phyloP scores from a whole-genome alignment of 2,329 filamentous ascomycete genomes.

The Venturia oleaginea region DNA sequence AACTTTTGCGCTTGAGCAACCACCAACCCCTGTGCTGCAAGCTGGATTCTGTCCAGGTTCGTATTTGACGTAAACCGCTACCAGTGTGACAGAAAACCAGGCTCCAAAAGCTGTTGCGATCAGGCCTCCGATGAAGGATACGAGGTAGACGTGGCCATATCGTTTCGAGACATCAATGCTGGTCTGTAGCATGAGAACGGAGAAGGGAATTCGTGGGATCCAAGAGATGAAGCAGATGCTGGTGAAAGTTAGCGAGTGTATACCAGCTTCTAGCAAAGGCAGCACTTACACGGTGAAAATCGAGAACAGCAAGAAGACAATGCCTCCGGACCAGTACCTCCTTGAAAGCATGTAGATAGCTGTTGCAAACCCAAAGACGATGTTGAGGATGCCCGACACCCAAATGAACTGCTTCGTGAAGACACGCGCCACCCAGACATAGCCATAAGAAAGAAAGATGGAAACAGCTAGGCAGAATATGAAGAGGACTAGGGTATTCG shows the following conservation, averaged over 20 bases:
- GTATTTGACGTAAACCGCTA: constrained; percentile 78
- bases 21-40: constrained; percentile 44
- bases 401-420: constrained; percentile 91
- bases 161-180: constrained; percentile 75
- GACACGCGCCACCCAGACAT: constrained; percentile 64
- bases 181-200: constrained; percentile 79
- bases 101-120: constrained; percentile 66
- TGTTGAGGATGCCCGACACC: constrained; percentile 83
- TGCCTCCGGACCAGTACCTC: constrained; percentile 72
- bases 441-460: constrained; percentile 64
- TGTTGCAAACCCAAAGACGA: constrained; percentile 73
- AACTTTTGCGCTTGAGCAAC: constrained; percentile 67
- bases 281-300: constrained; percentile 53
- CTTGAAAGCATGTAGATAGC: constrained; percentile 76
- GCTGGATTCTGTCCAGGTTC: constrained; percentile 55
- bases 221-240: constrained; percentile 73
- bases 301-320: constrained; percentile 78
- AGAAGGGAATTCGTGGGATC: constrained; percentile 86
- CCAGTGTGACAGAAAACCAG: constrained; percentile 80
- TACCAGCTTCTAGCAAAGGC: background rate
- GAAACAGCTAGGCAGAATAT: constrained; percentile 66
- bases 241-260: background rate
- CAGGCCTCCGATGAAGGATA: constrained; percentile 75
- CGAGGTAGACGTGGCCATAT: constrained; percentile 77
- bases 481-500: constrained; percentile 81